Percentiles rank a stretch among this genome's conserved stretches.
These are phyloP conservation scores for Halophytophthora polymorphica DNA, from an alignment of 352 stramenopile genomes.

Conservation along the genomic window DNA sequence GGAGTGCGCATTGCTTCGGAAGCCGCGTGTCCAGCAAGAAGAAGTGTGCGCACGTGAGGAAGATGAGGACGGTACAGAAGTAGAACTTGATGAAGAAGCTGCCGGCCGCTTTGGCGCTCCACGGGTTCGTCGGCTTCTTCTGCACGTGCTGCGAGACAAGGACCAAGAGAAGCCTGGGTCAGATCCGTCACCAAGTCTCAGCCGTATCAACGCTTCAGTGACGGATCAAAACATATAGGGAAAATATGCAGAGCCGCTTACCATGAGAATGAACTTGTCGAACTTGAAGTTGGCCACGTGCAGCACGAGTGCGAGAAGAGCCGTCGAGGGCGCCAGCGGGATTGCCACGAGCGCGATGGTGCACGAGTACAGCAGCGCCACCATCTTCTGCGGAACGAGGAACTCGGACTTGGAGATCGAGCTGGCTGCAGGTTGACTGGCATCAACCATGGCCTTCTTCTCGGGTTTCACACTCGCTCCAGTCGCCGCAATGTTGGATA, in stretches of 20 bases:
- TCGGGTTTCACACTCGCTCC: conserved; percentile 1
- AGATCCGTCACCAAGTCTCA: background rate
- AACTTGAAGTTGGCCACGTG: conserved; percentile 81
- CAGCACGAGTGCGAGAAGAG: conserved; percentile 48
- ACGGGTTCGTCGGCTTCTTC: conserved; percentile 68
- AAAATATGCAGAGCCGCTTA: conserved; percentile 8
- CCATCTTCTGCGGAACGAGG: conserved; percentile 78
- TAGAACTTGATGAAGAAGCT: conserved; percentile 90
- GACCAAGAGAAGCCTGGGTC: background rate
- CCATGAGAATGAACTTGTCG: conserved; percentile 72
- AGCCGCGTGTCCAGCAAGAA: conserved; percentile 46
- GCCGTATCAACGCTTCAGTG: no score
- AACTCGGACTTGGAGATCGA: conserved; percentile 57
- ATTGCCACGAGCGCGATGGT: conserved; percentile 72
- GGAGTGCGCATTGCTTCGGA: conserved; percentile 55
- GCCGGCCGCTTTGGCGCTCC: conserved; percentile 71
- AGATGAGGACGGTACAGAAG: conserved; percentile 68
- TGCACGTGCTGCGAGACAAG: conserved; percentile 45
- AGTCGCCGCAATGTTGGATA: background rate
- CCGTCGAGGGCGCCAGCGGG: conserved; percentile 56
- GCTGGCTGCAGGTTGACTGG: background rate
- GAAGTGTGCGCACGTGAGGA: conserved; percentile 56
- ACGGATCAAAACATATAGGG: background rate
- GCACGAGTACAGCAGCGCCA: conserved; percentile 74
- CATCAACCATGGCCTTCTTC: background rate